Base-by-base conservation (phyloP, 805 yeast genomes). In the Saccharomycopsis oosterbeekiorum region DNA sequence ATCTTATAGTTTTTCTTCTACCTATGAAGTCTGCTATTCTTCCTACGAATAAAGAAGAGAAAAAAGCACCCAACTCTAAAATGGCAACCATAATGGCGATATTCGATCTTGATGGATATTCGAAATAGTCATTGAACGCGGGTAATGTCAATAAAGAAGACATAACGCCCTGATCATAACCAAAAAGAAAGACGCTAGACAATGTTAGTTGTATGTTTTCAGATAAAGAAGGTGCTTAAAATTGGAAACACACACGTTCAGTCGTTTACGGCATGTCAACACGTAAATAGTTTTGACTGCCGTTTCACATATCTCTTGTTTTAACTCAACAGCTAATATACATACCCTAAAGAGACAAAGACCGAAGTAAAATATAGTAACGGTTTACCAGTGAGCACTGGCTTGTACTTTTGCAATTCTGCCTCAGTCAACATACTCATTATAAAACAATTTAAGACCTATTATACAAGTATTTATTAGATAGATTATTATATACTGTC, bases 121-220 rank as follows among this genome's bases (percentile, higher is more conserved):
- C 70, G 73, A 89, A 91, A 72, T 85, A 89, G 21, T 64, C 80
- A 15, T 56, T 80, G 73, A 91, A 91, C 60, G 86, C 80, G 9
- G 78, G 79, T 57, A 88, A 90, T 1, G 94, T 87, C 59, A 92
- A 75, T 55, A 92, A 83, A 1, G 97, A 96, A 56, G 91, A 84
- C 83, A 92, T 89, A 57, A 90, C 96, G 62, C 97, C 97, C 73
- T 91, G 91, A 70, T 86, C 92, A 70, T 85, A 88, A 2, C 94
- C 94, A 67, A 88, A 88, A 26, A 88, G 75, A 59, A 88, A 84
- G 40, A 86, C 83, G 36, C 65, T 78, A 37, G 15, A 39, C 11
- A 56, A 11, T 5, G 53, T 47, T 26, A 47, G 53, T 47, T 19
- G 24, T 47, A 29, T 29, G 34, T 29, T 29, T 29, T 29, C 6